Evolutionary conservation across 139 green algal genomes (phyloP).

Genomic region (Ulvella scutata): DNA sequence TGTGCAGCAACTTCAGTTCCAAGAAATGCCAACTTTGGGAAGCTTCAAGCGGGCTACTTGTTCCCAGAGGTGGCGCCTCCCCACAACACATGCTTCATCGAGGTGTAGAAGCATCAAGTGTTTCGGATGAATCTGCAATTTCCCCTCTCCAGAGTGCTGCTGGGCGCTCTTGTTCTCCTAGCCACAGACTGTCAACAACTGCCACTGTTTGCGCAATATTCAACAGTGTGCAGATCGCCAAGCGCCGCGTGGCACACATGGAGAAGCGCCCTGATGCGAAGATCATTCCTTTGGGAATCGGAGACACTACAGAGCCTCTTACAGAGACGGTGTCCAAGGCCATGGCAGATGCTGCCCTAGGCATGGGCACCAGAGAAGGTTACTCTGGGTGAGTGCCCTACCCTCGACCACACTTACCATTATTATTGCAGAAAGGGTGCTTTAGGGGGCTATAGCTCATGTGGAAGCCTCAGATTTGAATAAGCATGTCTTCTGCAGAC

Average conservation of each 20-base stretch:
- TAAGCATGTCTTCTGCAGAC: too few relatives aligned
- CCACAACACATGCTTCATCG: too few relatives aligned
- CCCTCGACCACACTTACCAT: too few relatives aligned
- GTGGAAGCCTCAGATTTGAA: too few relatives aligned
- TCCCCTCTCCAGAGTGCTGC: too few relatives aligned
- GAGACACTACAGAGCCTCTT: conserved; percentile 98
- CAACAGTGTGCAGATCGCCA: conserved; percentile 74
- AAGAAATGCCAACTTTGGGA: conserved; percentile 91
- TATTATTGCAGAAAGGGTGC: too few relatives aligned
- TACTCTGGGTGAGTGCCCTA: conserved; percentile 68
- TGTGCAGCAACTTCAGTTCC: conserved; percentile 25
- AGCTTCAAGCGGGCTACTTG: conserved; percentile 96
- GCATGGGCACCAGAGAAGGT: conserved; percentile 76
- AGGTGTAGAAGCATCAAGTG: neutral
- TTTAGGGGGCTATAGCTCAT: too few relatives aligned
- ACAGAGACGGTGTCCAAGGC: conserved; percentile 66
- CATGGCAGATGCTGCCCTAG: conserved; percentile 60
- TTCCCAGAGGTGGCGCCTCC: conserved; percentile 78
- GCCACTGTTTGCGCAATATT: too few relatives aligned
- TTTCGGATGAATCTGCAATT: too few relatives aligned
- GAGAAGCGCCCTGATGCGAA: conserved; percentile 79
- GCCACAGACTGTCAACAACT: too few relatives aligned
- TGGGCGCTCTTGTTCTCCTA: too few relatives aligned
- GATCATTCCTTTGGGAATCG: conserved; percentile 95
- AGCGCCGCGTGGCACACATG: conserved; percentile 75